Conservation (phyloP, 2,329 filamentous ascomycete genomes). For the Ophiostoma sp. region DNA sequence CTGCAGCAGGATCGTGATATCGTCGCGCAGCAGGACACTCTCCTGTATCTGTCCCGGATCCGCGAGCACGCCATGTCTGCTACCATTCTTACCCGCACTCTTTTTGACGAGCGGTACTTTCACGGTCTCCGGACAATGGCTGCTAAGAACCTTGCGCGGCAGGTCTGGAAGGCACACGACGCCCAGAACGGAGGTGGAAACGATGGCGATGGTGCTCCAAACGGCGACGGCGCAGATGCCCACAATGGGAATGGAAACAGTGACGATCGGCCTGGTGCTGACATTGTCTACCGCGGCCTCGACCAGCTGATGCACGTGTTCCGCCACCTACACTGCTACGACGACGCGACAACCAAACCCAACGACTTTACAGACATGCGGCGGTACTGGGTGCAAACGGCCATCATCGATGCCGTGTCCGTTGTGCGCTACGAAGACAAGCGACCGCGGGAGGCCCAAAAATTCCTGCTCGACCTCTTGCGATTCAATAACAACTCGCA, state of each 20-base stretch:
- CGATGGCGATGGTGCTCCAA: neutral
- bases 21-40: slow-evolving; percentile 73
- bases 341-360: slow-evolving; percentile 72
- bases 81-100: slow-evolving; percentile 79
- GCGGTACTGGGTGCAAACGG: slow-evolving; percentile 76
- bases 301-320: slow-evolving; percentile 76
- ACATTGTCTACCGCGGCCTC: slow-evolving; percentile 35
- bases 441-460: slow-evolving; percentile 72
- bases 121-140: slow-evolving; percentile 87
- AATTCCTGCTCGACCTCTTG: slow-evolving; percentile 82
- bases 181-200: slow-evolving; percentile 9
- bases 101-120: slow-evolving; percentile 90
- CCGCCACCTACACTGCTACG: slow-evolving; percentile 80
- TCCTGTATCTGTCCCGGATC: slow-evolving; percentile 64
- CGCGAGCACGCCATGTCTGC: slow-evolving; percentile 76
- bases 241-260: neutral
- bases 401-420: slow-evolving; percentile 76
- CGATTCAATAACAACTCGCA: slow-evolving; percentile 92
- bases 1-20: slow-evolving; percentile 96
- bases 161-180: slow-evolving; percentile 45
- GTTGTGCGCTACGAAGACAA: slow-evolving; percentile 72
- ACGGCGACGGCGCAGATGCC: slow-evolving; percentile 6
- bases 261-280: slow-evolving; percentile 12
- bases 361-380: slow-evolving; percentile 90
- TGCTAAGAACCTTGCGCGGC: slow-evolving; percentile 68